Evolutionary conservation across 441 rosid genomes (phyloP).

Genomic region (Aleurites moluccanus): DNA sequence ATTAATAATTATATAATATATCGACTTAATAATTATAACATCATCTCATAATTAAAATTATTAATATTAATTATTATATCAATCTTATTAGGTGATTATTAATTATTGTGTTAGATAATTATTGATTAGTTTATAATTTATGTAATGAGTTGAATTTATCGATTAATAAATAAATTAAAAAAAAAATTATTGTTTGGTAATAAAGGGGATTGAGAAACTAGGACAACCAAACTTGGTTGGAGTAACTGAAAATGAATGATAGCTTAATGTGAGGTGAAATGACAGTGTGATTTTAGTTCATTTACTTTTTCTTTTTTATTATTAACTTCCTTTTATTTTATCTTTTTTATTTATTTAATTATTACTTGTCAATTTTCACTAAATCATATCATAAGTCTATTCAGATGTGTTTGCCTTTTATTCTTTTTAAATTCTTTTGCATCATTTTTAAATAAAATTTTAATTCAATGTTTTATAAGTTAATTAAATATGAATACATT

Average conservation of each 20-base stretch:
- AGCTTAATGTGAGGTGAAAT: slow-evolving; percentile 14
- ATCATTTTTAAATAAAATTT: too few species aligned
- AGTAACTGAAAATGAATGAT: slow-evolving; percentile 20
- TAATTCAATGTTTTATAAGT: too few species aligned
- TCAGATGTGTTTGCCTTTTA: not conserved
- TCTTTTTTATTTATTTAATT: not conserved
- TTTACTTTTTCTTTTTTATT: not conserved
- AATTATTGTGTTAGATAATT: too few species aligned
- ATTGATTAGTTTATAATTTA: too few species aligned
- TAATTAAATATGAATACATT: too few species aligned
- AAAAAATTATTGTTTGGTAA: not conserved
- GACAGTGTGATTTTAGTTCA: not conserved
- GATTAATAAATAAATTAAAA: too few species aligned
- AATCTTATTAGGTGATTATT: too few species aligned
- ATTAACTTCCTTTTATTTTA: not conserved
- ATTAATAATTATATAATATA: too few species aligned
- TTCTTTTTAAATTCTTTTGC: not conserved
- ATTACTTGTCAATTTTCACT: slow-evolving; percentile 3
- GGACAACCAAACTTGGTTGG: slow-evolving; percentile 8
- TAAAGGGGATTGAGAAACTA: slow-evolving; percentile 4
- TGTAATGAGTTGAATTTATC: too few species aligned
- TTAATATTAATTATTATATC: too few species aligned
- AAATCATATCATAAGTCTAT: slow-evolving; percentile 16
- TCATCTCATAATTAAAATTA: too few species aligned
- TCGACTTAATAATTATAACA: too few species aligned